Evolutionary conservation across 2,329 filamentous ascomycete genomes (phyloP), one percentile per base, ranked within the genome.

Genomic region (Aspergillus carbonarius): DNA sequence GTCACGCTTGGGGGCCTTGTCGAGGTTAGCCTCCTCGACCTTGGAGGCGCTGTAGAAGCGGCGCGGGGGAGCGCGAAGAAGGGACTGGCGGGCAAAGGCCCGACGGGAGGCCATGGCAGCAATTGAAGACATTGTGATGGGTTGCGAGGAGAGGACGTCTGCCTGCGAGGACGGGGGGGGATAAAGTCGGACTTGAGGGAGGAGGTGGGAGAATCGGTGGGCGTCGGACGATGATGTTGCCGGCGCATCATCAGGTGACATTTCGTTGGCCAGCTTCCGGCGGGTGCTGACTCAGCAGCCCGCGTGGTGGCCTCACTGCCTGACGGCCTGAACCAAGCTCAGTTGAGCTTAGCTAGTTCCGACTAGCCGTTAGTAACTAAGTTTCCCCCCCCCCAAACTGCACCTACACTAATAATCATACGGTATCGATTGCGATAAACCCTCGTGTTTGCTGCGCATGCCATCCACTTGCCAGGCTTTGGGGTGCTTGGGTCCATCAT

Each of bases 1-100:
- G 76, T 91, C 88, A 74, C 81, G 81, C 80, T 85, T 87, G 57
- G 87, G 85, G 68, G 83, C 88, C 74, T 85, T 82, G 72, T 85
- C 82, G 71, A 90, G 78, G 66, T 75, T 66, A 59, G 78, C 74
- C 66, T 82, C 78, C 63, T 82, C 79, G 50, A 78, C 74, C 69
- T 78, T 78, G 63, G 73, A 76, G 63, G 70, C 67, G 44, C 44
- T 48, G 67, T 68, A 68, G 62, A 73, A 68, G 67, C 72, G 74
- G 69, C 75, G 72, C 65, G 73, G 70, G 64, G 72, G 69, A 60
- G 70, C 74, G 72, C 80, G 74, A 75, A 76, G 63, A 58, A 72
- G 49, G 57, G 75, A 66, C 62, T 76, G 76, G 65, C 76, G 74
- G 66, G 72, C 66, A 64, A 76, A 68, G 64, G 74, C 75, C 70